phyloP scores from a whole-genome alignment of 768 basidiomycete genomes.

The Sutorius australiensis region DNA sequence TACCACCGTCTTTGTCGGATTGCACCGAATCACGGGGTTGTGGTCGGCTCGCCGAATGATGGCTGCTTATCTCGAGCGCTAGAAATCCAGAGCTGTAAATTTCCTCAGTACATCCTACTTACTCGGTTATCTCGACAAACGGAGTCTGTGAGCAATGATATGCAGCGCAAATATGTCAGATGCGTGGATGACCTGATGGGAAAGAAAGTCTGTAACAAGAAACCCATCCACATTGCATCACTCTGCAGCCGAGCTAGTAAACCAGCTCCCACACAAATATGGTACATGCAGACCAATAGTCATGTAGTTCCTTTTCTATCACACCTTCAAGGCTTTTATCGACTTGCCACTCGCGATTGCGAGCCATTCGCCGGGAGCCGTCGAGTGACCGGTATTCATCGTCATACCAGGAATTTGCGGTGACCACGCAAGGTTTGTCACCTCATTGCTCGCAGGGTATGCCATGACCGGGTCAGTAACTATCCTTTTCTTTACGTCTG shows the following conservation, averaged over 20 bases:
- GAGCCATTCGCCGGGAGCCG: slow-evolving; percentile 80
- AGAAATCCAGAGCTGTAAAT: too few relatives aligned
- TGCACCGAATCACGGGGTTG: background rate
- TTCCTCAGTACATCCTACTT: too few relatives aligned
- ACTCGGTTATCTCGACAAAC: background rate
- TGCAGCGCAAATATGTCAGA: background rate
- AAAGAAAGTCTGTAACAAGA: background rate
- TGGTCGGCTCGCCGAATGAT: too few relatives aligned
- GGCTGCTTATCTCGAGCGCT: too few relatives aligned
- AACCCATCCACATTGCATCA: background rate
- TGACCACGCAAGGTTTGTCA: slow-evolving; percentile 88
- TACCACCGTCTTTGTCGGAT: background rate
- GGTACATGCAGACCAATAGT: background rate
- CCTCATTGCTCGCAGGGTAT: slow-evolving; percentile 72
- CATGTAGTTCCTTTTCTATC: slow-evolving; percentile 21
- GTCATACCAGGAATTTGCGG: slow-evolving; percentile 74
- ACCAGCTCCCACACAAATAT: background rate
- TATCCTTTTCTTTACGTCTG: slow-evolving; percentile 72
- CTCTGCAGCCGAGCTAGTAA: background rate
- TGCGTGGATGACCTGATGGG: background rate
- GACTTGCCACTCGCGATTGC: slow-evolving; percentile 79
- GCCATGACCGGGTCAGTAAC: slow-evolving; percentile 80
- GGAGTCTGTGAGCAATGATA: background rate
- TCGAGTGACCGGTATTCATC: slow-evolving; percentile 70
- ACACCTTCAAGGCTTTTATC: slow-evolving; percentile 80